Percentiles rank a stretch among this genome's conserved stretches.
These are phyloP conservation scores for Akanthomyces muscarius DNA, from an alignment of 2,329 filamentous ascomycete genomes.

Conservation along the genomic window DNA sequence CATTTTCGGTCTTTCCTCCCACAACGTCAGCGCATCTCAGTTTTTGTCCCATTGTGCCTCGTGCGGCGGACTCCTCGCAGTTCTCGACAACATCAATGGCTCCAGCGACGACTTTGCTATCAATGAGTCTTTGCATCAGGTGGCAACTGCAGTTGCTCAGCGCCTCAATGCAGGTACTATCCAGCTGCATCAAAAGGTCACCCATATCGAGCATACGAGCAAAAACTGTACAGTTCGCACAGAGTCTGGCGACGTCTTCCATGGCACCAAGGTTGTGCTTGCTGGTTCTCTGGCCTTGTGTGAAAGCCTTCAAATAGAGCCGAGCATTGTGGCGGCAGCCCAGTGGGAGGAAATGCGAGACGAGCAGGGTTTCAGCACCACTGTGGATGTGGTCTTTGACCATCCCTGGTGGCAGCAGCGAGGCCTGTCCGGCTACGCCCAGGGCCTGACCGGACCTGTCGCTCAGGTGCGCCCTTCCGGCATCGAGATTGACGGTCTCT, in stretches of 20 bases:
- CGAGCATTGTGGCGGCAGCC: slow-evolving; percentile 21
- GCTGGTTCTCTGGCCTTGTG: slow-evolving; percentile 19
- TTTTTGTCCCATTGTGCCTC: slow-evolving; percentile 25
- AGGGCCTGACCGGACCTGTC: slow-evolving; percentile 19
- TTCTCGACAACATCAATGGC: slow-evolving; percentile 15
- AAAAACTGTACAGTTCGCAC: slow-evolving; percentile 20
- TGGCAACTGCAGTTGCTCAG: slow-evolving; percentile 19
- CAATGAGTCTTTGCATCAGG: not conserved
- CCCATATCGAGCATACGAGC: slow-evolving; percentile 21
- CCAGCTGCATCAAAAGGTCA: slow-evolving; percentile 19
- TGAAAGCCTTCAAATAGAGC: slow-evolving; percentile 18
- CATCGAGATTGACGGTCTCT: slow-evolving; percentile 17
- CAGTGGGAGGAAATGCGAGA: slow-evolving; percentile 19
- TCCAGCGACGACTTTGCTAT: slow-evolving; percentile 16
- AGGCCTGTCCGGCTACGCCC: slow-evolving; percentile 21
- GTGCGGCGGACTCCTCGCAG: slow-evolving; percentile 22
- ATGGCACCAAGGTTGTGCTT: slow-evolving; percentile 21
- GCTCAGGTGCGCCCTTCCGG: slow-evolving; percentile 20
- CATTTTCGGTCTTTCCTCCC: slow-evolving; percentile 24
- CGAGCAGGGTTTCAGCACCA: slow-evolving; percentile 20
- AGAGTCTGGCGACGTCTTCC: slow-evolving; percentile 19
- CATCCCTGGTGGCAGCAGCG: slow-evolving; percentile 25
- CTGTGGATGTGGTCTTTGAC: slow-evolving; percentile 20
- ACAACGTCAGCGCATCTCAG: slow-evolving; percentile 21
- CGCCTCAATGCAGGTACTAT: slow-evolving; percentile 20